Percentiles rank a stretch among this genome's conserved stretches.
Conservation (phyloP, 768 basidiomycete genomes). For the Termitomyces sp. region DNA sequence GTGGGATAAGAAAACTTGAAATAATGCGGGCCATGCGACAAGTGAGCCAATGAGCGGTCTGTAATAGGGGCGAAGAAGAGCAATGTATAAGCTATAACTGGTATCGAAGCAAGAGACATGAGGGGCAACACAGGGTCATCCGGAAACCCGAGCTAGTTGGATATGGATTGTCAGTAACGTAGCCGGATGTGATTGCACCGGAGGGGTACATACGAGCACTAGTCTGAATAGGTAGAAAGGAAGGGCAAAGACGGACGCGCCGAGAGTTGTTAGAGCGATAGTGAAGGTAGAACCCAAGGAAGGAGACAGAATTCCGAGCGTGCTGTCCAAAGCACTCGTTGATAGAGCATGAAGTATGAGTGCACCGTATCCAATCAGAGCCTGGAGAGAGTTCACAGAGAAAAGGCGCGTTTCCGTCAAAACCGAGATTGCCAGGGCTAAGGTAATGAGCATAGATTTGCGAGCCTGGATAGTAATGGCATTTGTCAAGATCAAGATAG, state of each 20-base stretch:
- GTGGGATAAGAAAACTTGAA: conserved; percentile 56
- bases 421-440: conserved; percentile 51
- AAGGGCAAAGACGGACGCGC: conserved; percentile 57
- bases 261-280: conserved; percentile 51
- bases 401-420: conserved; percentile 48
- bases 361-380: conserved; percentile 64
- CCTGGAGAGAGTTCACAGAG: conserved; percentile 33
- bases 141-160: conserved; percentile 41
- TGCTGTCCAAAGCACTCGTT: conserved; percentile 60
- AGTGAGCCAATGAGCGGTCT: conserved; percentile 38
- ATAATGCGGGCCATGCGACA: conserved; percentile 48
- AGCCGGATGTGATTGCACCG: not conserved
- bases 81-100: conserved; percentile 55
- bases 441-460: conserved; percentile 39
- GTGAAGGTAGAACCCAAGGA: conserved; percentile 53
- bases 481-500: not conserved
- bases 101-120: conserved; percentile 51
- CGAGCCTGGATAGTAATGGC: conserved; percentile 35
- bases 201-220: conserved; percentile 41
- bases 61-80: conserved; percentile 58
- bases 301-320: conserved; percentile 51
- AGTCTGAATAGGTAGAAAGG: conserved; percentile 61
- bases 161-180: not conserved
- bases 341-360: conserved; percentile 53
- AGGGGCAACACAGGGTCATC: conserved; percentile 51